Conservation (phyloP, 2,329 filamentous ascomycete genomes). For the Talaromyces verruculosus region DNA sequence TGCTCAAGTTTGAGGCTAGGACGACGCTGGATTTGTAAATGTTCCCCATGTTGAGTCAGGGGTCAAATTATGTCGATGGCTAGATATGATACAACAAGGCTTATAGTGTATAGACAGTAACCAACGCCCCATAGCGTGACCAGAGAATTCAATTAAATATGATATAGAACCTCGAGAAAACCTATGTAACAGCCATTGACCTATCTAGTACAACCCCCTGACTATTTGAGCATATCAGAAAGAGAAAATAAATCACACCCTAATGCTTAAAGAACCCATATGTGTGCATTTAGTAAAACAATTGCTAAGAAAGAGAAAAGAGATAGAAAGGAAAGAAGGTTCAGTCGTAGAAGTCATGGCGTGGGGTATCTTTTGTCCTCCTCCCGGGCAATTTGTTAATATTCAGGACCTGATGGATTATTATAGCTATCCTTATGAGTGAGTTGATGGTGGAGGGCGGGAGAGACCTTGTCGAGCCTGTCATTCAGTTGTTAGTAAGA, state of each 20-base stretch:
- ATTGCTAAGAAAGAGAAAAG: background rate
- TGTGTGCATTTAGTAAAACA: constrained; percentile 11
- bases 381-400: background rate
- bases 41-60: no score
- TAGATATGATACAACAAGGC: background rate
- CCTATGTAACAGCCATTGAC: background rate
- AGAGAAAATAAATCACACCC: background rate
- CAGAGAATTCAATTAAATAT: background rate
- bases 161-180: background rate
- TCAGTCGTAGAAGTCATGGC: constrained; percentile 16
- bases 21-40: constrained; percentile 11
- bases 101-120: background rate
- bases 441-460: constrained; percentile 39
- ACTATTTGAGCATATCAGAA: background rate
- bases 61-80: no score
- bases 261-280: background rate
- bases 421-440: constrained; percentile 31
- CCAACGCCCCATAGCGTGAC: background rate
- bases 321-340: background rate
- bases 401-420: background rate
- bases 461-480: constrained; percentile 23
- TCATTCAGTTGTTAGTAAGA: background rate
- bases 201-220: background rate
- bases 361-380: constrained; percentile 21
- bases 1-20: constrained; percentile 24